These are phyloP conservation scores for Myxozyma mucilagina DNA, from an alignment of 805 yeast species.

Conservation along the genomic window DNA sequence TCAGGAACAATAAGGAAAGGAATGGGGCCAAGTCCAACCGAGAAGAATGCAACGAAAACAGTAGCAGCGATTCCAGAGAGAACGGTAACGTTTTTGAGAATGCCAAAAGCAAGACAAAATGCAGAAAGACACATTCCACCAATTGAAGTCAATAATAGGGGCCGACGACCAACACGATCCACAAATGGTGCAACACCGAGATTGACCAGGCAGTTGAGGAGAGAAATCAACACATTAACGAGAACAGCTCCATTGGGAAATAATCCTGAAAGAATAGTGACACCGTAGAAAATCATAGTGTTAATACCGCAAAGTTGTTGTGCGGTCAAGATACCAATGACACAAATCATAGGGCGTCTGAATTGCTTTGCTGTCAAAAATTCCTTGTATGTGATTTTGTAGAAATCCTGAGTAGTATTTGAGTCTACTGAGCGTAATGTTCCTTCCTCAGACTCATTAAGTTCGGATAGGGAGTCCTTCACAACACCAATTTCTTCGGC, in stretches of 20 bases:
- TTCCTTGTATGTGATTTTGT: conserved; percentile 30
- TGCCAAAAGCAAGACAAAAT: conserved; percentile 64
- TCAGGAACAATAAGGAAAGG: conserved; percentile 89
- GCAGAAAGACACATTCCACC: conserved; percentile 67
- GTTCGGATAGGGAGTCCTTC: background rate
- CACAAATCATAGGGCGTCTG: conserved; percentile 59
- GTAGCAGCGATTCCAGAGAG: conserved; percentile 66
- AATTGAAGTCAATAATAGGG: conserved; percentile 66
- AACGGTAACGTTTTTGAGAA: conserved; percentile 49
- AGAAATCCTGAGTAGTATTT: conserved; percentile 17
- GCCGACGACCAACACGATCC: conserved; percentile 75
- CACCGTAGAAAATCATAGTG: conserved; percentile 91
- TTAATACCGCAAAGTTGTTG: conserved; percentile 95
- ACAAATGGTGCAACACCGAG: conserved; percentile 69
- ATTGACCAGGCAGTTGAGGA: conserved; percentile 74
- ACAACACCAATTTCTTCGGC: background rate
- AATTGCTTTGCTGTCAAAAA: conserved; percentile 58
- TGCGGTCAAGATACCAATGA: conserved; percentile 70
- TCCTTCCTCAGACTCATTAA: conserved; percentile 27
- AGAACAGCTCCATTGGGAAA: conserved; percentile 70
- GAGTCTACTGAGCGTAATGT: conserved; percentile 26
- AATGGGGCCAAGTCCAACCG: conserved; percentile 91
- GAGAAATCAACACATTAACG: conserved; percentile 74
- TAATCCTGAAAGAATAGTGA: conserved; percentile 68
- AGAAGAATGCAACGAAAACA: conserved; percentile 78